Base-by-base conservation (phyloP, 331 rosid species). In the Acacia pycnantha region DNA sequence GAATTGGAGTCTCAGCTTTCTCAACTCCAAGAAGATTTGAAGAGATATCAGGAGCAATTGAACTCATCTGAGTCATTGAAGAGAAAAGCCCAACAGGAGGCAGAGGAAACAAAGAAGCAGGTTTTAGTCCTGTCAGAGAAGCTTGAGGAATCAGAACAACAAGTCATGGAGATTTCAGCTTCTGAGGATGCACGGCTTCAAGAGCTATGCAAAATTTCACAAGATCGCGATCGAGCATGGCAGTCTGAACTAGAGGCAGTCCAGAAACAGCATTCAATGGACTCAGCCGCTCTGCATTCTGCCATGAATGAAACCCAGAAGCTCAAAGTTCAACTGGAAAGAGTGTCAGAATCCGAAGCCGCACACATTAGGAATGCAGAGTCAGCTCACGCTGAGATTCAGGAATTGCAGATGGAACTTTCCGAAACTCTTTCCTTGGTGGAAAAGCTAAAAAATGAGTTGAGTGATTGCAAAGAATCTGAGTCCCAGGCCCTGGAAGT, bases 161-260 rank as follows among this genome's bases (percentile, higher is more conserved):
- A 88, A 73, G 80, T 87, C 41, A 12, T 64, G 58, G 95, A 91
- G 71, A 59, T 91, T 78, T 87, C 93, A 31, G 84, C 85, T 58
- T 91, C 89, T 31, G 95, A 91, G 81, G 95, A 91, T 67, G 89
- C 75, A 26, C 89, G 95, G 62, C 83, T 89, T 68, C 84, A 77
- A 75, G 93, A 91, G 79, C 92, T 91, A 37, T 87, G 91, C 22
- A 80, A 76, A 75, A 79, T 87, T 44, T 91, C 94, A 1, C 94
- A 89, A 59, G 91, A 89, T 68, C 91, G 94, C 22, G 94, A 91
- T 80, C 83, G 86, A 79, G 92, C 89, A 47, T 91, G 94, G 94
- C 88, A 91, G 72, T 91, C 91, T 56, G 94, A 91, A 76, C 91
- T 91, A 0, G 88, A 87, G 85, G 94, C 92, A 37, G 84, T 91